Evolutionary conservation across 1,284 basidiomycete species (phyloP), one percentile per base, ranked within the genome.

Genomic region (Afroboletus lepidellus): DNA sequence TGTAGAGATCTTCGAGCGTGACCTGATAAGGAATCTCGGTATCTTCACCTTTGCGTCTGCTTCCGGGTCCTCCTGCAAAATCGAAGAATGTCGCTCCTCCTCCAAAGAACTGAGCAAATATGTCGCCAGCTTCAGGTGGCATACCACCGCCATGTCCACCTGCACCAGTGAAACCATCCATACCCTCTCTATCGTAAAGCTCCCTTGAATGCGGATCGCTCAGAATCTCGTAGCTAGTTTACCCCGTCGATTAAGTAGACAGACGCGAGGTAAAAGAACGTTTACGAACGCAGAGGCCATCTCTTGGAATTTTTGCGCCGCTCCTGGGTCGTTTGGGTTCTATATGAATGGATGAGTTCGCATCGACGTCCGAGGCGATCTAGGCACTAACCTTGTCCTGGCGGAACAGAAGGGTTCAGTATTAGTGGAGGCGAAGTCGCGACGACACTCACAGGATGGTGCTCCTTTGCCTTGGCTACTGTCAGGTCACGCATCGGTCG

Each of bases 1-100:
- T 90, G 72, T 94, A 98, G 25, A 96, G 76, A 67, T 98, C 95
- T 69, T 97, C 94, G 32, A 99, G 78, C 5, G 90, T 87, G 52
- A 98, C 92, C 18, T 90, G 79, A 66, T 96, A 91, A 3, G 85
- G 81, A 57, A 97, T 85, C 32, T 86, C 75, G 8, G 88, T 85
- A 69, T 94, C 87, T 57, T 85, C 76, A 15, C 85, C 84, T 62
- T 81, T 82, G 43, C 70, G 77, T 69, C 74, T 73, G 55, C 74
- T 71, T 32, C 65, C 75, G 53, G 61, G 70, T 45, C 73, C 77
- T 50, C 74, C 76, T 44, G 77, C 75, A 50, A 79, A 76, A 46
- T 80, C 80, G 60, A 87, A 85, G 61, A 71, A 82, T 67, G 72
- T 77, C 32, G 76, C 72, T 20, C 76, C 76, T 30, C 76, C 77